Evolutionary conservation across 1,284 basidiomycete genomes (phyloP), one percentile per base, ranked within the genome.

Genomic region (Stereum hirsutum): DNA sequence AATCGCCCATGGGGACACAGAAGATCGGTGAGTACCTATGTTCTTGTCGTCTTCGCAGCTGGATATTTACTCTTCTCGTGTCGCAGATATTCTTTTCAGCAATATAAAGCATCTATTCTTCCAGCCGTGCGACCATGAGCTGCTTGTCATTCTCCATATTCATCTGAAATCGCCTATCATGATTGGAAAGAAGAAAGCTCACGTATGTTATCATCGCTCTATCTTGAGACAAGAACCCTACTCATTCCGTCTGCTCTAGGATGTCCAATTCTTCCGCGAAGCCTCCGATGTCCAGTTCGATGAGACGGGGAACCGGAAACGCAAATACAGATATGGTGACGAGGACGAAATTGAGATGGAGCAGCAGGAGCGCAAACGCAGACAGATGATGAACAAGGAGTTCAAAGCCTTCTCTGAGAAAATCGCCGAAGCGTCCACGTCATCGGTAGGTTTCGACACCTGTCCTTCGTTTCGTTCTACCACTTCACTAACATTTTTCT

Each of bases 341-440:
- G 96, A 99, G 62, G 96, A 99, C 60, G 96, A 99, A 66, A 94
- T 99, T 50, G 95, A 99, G 69, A 86, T 96, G 64, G 96, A 99
- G 60, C 95, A 98, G 60, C 92, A 95, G 60, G 96, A 99, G 64
- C 75, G 94, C 45, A 89, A 88, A 60, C 81, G 91, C 21, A 72
- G 94, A 42, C 85, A 87, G 44, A 74, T 88, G 63, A 71, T 98
- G 31, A 99, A 99, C 72, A 93, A 89, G 60, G 89, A 96, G 60
- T 95, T 99, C 66, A 94, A 91, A 60, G 69, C 78, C 19, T 99
- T 98, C 63, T 88, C 94, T 0, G 89, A 96, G 59, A 90, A 91
- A 59, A 80, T 99, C 46, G 86, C 91, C 1, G 90, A 95, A 54
- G 89, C 93, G 6, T 81, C 82, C 14, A 80, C 81, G 2, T 58